phyloP scores from a whole-genome alignment of 1,139 yeast species.

The Geotrichum bryndzae region DNA sequence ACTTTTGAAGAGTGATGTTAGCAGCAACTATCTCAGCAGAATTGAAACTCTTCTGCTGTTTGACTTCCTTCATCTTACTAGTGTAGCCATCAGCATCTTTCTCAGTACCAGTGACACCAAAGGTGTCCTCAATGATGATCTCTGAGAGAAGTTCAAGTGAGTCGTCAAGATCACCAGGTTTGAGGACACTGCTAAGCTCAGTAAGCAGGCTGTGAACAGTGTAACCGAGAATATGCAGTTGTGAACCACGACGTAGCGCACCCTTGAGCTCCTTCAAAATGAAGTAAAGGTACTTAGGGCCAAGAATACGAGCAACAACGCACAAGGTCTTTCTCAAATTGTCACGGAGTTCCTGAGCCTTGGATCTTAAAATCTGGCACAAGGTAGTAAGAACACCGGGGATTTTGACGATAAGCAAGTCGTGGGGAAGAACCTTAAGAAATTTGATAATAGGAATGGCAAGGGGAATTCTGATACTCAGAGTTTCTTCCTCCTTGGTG shows the following conservation, averaged over 20 bases:
- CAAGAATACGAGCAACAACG: constrained; percentile 56
- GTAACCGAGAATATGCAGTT: constrained; percentile 85
- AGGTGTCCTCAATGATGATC: constrained; percentile 83
- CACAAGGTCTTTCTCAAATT: constrained; percentile 74
- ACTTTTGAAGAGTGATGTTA: constrained; percentile 54
- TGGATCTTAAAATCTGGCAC: constrained; percentile 81
- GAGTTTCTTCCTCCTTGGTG: constrained; percentile 60
- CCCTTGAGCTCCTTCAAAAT: constrained; percentile 70
- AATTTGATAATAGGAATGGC: constrained; percentile 78
- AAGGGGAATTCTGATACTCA: constrained; percentile 67
- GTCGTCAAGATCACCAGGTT: constrained; percentile 72
- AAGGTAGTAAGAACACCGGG: constrained; percentile 80
- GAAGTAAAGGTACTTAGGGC: constrained; percentile 67
- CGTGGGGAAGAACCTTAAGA: constrained; percentile 56
- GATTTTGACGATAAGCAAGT: constrained; percentile 50
- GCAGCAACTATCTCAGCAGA: constrained; percentile 73
- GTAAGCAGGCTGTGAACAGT: constrained; percentile 71
- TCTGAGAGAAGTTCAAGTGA: constrained; percentile 57
- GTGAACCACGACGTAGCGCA: constrained; percentile 85
- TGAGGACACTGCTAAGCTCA: constrained; percentile 43
- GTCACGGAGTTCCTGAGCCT: constrained; percentile 85
- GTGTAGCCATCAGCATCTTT: constrained; percentile 91
- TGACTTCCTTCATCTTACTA: constrained; percentile 84
- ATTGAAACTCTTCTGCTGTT: constrained; percentile 81
- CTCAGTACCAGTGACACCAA: constrained; percentile 90